Evolutionary conservation across 2,329 filamentous ascomycete species (phyloP).

Genomic region (Neopestalotiopsis sp.): DNA sequence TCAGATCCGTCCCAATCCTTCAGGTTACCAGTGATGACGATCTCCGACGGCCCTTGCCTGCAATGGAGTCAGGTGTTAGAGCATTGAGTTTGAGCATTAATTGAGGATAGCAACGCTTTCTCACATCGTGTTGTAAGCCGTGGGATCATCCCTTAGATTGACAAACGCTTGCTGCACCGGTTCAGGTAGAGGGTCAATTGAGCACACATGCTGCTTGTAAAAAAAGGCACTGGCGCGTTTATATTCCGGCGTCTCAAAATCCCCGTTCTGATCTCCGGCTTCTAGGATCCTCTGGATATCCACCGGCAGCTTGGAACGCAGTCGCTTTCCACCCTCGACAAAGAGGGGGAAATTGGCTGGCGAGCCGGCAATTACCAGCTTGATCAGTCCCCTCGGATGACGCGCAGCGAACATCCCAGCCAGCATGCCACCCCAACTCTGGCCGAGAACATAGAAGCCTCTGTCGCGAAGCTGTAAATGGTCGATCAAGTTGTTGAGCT

Average conservation of each 20-base stretch:
- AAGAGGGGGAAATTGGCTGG: background rate
- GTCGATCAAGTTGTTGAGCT: constrained; percentile 26
- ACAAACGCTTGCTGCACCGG: background rate
- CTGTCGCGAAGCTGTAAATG: constrained; percentile 21
- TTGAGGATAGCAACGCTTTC: background rate
- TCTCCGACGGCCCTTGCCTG: constrained; percentile 28
- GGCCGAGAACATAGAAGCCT: constrained; percentile 26
- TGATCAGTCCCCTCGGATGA: background rate
- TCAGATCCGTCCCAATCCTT: constrained; percentile 25
- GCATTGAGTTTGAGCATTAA: background rate
- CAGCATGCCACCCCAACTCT: constrained; percentile 29
- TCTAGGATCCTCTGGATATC: background rate
- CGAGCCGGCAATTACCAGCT: background rate
- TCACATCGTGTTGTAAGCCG: background rate
- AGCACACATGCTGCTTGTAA: background rate
- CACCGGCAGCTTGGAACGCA: background rate
- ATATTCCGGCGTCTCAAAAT: background rate
- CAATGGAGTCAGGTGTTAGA: background rate
- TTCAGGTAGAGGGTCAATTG: background rate
- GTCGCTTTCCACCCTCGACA: background rate
- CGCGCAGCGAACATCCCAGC: constrained; percentile 22
- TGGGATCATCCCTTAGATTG: background rate
- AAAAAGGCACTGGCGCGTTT: background rate
- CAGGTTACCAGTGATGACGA: constrained; percentile 24
- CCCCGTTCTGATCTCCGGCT: background rate